Base-by-base conservation (phyloP, 1,139 yeast species). In the Pichia sp. region DNA sequence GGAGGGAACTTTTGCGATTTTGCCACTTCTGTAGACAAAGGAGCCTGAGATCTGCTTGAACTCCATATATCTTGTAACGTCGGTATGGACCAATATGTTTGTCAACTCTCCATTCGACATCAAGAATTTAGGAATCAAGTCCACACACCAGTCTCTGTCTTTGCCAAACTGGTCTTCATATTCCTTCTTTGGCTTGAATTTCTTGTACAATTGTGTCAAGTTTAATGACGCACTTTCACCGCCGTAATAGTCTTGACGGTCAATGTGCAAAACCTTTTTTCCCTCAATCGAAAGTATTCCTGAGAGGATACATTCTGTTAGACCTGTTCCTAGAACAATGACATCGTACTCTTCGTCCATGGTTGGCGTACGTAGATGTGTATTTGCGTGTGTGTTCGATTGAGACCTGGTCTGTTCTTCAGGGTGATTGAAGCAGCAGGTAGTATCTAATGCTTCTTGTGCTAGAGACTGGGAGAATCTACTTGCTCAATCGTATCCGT, bases 61-160 rank as follows among this genome's bases (percentile, higher is more conserved):
- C 70, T 93, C 98, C 67, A 95, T 86, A 71, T 92, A 93, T 62
- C 97, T 81, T 30, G 98, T 92, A 52, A 93, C 99, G 65, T 92
- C 93, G 30, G 99, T 93, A 71, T 92, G 97, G 42, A 88, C 93
- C 67, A 93, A 80, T 64, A 93, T 95, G 71, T 92, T 92, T 64
- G 98, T 92, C 74, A 93, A 80, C 70, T 93, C 99, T 45, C 99
- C 99, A 67, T 90, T 90, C 56, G 98, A 95, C 99, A 93, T 95
- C 65, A 95, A 77, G 65, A 93, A 93, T 75, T 93, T 93, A 51
- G 99, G 99, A 66, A 93, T 90, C 75, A 93, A 78, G 69, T 93
- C 99, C 55, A 93, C 92, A 71, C 95, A 90, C 98, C 99, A 93
- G 71, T 93, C 99, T 62, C 99, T 81, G 68, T 90, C 97, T 64